Evolutionary conservation across 352 stramenopile species (phyloP).

Genomic region (Globisporangium viniferum): DNA sequence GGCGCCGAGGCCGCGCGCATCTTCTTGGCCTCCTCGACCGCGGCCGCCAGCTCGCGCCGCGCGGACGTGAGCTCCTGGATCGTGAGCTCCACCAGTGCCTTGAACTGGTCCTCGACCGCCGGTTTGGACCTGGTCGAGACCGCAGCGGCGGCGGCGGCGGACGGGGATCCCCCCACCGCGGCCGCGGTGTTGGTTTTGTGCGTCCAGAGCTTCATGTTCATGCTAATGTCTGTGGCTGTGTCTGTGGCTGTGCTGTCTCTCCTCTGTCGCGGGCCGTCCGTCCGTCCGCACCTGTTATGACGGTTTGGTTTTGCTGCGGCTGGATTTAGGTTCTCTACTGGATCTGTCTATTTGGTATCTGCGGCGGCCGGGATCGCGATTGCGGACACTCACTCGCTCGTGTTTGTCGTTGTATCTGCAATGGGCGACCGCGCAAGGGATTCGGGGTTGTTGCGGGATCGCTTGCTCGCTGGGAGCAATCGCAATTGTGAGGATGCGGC

Average conservation of each 20-base stretch:
- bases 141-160: neutral
- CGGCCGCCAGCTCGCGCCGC: slow-evolving; percentile 10
- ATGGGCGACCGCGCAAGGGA: slow-evolving; percentile 3
- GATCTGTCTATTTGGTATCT: slow-evolving; percentile 2
- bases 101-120: slow-evolving; percentile 15
- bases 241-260: neutral
- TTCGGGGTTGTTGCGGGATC: neutral
- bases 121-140: neutral
- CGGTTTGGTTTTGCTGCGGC: neutral
- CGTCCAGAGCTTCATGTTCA: slow-evolving; percentile 18
- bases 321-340: neutral
- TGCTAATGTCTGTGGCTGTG: neutral
- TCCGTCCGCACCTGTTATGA: neutral
- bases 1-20: slow-evolving; percentile 17
- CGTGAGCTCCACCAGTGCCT: slow-evolving; percentile 14
- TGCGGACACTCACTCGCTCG: neutral
- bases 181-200: neutral
- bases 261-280: neutral
- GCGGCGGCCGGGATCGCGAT: neutral
- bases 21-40: slow-evolving; percentile 17
- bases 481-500: slow-evolving; percentile 4
- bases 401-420: neutral
- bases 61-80: slow-evolving; percentile 9
- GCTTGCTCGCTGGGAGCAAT: slow-evolving; percentile 5
- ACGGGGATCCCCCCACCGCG: neutral